These are phyloP conservation scores for Coffea canephora DNA, from an alignment of 257 asterid species.

Conservation along the genomic window DNA sequence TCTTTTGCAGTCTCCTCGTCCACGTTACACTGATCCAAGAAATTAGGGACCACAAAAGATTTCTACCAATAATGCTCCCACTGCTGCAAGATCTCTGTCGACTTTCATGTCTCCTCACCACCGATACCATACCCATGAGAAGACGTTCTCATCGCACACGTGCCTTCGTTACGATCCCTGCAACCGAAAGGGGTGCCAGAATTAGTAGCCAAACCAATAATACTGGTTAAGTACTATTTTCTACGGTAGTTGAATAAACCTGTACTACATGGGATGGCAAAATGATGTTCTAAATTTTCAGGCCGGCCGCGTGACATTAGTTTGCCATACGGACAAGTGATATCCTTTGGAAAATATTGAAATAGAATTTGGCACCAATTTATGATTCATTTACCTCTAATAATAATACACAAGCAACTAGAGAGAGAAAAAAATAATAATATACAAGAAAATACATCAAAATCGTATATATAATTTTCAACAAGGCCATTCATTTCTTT, in stretches of 20 bases:
- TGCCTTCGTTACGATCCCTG: neutral
- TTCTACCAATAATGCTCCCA: neutral
- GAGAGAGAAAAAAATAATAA: too few relatives aligned
- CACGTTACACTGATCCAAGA: neutral
- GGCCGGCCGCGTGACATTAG: too few relatives aligned
- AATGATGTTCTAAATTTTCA: too few relatives aligned
- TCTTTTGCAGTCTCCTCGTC: neutral
- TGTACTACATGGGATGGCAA: too few relatives aligned
- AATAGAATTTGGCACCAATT: too few relatives aligned
- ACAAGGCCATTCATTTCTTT: neutral
- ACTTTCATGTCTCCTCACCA: neutral
- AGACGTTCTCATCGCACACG: neutral
- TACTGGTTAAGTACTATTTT: neutral
- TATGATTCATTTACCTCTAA: too few relatives aligned
- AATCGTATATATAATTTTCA: too few relatives aligned
- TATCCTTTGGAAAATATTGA: too few relatives aligned
- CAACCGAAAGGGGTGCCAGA: neutral
- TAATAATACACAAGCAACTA: too few relatives aligned
- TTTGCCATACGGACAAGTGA: too few relatives aligned
- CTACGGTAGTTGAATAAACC: neutral
- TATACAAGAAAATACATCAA: too few relatives aligned
- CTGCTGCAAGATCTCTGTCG: neutral
- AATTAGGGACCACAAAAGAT: constrained; percentile 14
- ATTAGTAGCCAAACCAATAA: neutral
- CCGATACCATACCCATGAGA: neutral